These are phyloP conservation scores for Aspergillus terreus DNA, from an alignment of 2,329 filamentous ascomycete species.

Conservation along the genomic window DNA sequence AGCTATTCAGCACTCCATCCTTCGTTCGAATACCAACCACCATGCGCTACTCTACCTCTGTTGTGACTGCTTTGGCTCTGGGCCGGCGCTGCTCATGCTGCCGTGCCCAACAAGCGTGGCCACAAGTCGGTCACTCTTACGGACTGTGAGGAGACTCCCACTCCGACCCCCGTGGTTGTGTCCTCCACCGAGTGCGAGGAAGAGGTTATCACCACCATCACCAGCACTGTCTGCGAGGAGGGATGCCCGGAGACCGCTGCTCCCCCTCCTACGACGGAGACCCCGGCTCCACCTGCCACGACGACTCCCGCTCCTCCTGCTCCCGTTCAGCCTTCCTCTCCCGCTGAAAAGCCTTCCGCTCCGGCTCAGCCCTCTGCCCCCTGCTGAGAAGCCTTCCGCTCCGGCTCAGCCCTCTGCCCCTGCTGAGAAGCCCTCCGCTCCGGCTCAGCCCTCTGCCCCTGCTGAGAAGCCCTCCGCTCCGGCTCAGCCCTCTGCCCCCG, in stretches of 20 bases:
- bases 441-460: constrained; percentile 2
- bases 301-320: constrained; percentile 2
- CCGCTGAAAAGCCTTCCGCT: too few species aligned
- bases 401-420: neutral
- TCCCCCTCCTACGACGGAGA: neutral
- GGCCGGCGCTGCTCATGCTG: constrained; percentile 14
- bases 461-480: constrained; percentile 12
- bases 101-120: neutral
- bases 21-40: constrained; percentile 6
- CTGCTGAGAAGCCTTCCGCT: constrained; percentile 4
- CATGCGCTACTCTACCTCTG: constrained; percentile 28
- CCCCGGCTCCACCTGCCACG: neutral
- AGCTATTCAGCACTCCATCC: neutral
- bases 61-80: constrained; percentile 17
- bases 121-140: neutral
- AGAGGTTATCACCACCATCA: too few species aligned
- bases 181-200: neutral
- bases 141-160: neutral
- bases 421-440: constrained; percentile 6
- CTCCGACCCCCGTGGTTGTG: neutral
- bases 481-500: constrained; percentile 4
- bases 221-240: constrained; percentile 3
- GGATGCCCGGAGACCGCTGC: neutral
- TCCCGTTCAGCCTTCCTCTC: constrained; percentile 3
- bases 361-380: constrained; percentile 4